Conservation (phyloP, 768 basidiomycete species). For the Lenzites betulinus region DNA sequence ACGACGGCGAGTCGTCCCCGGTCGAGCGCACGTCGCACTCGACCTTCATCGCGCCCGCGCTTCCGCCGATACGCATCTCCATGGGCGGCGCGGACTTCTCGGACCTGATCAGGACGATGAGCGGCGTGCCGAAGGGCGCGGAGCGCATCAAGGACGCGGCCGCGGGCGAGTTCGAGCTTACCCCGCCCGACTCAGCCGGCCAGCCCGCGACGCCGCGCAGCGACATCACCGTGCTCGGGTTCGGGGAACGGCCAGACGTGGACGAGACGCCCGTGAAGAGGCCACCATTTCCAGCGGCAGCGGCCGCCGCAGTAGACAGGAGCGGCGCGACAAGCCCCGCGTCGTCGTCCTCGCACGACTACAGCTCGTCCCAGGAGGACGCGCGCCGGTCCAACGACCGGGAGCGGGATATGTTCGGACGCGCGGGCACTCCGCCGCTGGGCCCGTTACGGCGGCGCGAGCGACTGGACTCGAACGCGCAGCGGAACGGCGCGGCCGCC, state of each 20-base stretch:
- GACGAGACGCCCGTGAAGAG: slow-evolving; percentile 30
- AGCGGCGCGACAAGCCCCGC: slow-evolving; percentile 10
- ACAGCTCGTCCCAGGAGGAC: slow-evolving; percentile 19
- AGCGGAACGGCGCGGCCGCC: slow-evolving; percentile 10
- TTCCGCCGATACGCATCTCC: slow-evolving; percentile 91
- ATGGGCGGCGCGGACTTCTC: slow-evolving; percentile 82
- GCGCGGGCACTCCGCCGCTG: slow-evolving; percentile 9
- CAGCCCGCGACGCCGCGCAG: slow-evolving; percentile 28
- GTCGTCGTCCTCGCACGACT: slow-evolving; percentile 31
- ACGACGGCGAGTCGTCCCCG: slow-evolving; percentile 54
- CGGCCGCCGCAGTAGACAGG: not conserved
- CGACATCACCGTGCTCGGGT: slow-evolving; percentile 24
- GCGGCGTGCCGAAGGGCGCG: slow-evolving; percentile 46
- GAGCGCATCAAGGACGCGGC: slow-evolving; percentile 45
- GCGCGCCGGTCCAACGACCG: slow-evolving; percentile 9
- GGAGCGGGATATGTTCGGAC: slow-evolving; percentile 4
- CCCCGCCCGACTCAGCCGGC: slow-evolving; percentile 17
- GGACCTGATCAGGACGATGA: slow-evolving; percentile 64
- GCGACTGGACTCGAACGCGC: slow-evolving; percentile 7
- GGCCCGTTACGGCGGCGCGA: slow-evolving; percentile 5
- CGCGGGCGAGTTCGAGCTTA: slow-evolving; percentile 14
- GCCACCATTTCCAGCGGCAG: not conserved
- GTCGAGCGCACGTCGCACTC: slow-evolving; percentile 68
- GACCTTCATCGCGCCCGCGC: slow-evolving; percentile 83
- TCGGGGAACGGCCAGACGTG: not conserved